These are phyloP conservation scores for Rhodotorula sp. DNA, from an alignment of 1,284 basidiomycete species.

Conservation along the genomic window DNA sequence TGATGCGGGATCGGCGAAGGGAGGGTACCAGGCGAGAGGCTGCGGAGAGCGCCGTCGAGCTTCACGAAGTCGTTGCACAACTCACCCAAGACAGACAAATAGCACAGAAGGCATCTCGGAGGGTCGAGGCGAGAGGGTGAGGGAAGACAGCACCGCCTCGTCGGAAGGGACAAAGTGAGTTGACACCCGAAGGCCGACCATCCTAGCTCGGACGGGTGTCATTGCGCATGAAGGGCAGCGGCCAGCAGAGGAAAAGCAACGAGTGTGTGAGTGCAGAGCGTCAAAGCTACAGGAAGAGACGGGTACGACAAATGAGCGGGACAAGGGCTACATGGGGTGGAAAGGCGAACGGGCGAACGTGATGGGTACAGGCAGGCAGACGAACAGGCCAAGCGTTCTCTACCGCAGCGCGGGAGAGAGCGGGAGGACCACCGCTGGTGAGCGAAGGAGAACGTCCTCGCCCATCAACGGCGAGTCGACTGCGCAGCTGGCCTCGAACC, in stretches of 20 bases:
- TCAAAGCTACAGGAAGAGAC: too few relatives aligned
- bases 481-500: neutral
- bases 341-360: neutral
- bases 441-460: neutral
- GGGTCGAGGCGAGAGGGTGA: neutral
- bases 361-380: neutral
- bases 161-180: neutral
- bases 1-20: too few relatives aligned
- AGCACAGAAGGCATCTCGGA: constrained; percentile 19
- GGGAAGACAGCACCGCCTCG: neutral
- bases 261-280: too few relatives aligned
- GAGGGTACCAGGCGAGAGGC: too few relatives aligned
- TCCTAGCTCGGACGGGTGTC: too few relatives aligned
- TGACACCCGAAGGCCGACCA: too few relatives aligned
- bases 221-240: too few relatives aligned
- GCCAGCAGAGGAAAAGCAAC: too few relatives aligned
- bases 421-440: neutral
- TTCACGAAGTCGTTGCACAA: too few relatives aligned
- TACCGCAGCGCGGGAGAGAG: neutral
- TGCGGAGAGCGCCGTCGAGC: too few relatives aligned
- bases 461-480: neutral
- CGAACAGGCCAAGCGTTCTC: neutral
- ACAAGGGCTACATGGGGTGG: neutral
- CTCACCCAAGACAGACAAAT: constrained; percentile 31
- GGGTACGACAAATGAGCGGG: too few relatives aligned